Evolutionary conservation across 495 filamentous ascomycete genomes (phyloP), one percentile per base, ranked within the genome.

Genomic region (Aspergillus affinis): DNA sequence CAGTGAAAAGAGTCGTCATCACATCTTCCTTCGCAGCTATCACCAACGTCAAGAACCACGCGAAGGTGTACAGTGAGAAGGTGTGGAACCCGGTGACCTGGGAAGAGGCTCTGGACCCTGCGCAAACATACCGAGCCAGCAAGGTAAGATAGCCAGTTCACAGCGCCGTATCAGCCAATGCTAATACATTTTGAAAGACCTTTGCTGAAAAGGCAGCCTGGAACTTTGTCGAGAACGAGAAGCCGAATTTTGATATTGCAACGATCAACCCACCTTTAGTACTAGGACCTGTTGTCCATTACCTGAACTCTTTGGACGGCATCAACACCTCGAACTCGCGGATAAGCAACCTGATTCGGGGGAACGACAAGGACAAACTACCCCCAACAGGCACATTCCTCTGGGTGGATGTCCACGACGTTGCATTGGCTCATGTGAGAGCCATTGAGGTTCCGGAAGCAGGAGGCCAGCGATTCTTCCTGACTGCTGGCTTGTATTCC

Each of bases 11-110:
- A 55, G 89, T 97, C 12, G 87, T 93, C 51, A 82, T 97, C 63
- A 97, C 92, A 1, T 90, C 86, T 29, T 94, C 90, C 17, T 96
- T 93, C 72, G 93, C 92, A 8, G 79, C 90, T 19, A 88, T 95
- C 59, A 50, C 90, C 48, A 73, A 89, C 55, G 64, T 59, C 15
- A 72, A 72, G n/a, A 68, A 72, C 41, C 76, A 79, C 60, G 76
- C 78, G 0, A 79, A 78, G 49, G 78, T 78, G 17, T 95, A 91
- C 69, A 79, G 78, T 55, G 91, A 95, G 68, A 74, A 77, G 19
- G 85, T 87, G 50, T 98, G 93, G 93, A 94, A 94, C 74, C 91
- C 91, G 0, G 81, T 91, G 4, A 93, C 91, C 6, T 74, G 81
- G 62, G 86, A 89, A 62, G 82, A 92, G 61, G 84, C 88, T 3